Percentiles rank a stretch among this genome's conserved stretches.
Conservation (phyloP, 1,139 yeast species). For the Trichomonascaceae sp. region DNA sequence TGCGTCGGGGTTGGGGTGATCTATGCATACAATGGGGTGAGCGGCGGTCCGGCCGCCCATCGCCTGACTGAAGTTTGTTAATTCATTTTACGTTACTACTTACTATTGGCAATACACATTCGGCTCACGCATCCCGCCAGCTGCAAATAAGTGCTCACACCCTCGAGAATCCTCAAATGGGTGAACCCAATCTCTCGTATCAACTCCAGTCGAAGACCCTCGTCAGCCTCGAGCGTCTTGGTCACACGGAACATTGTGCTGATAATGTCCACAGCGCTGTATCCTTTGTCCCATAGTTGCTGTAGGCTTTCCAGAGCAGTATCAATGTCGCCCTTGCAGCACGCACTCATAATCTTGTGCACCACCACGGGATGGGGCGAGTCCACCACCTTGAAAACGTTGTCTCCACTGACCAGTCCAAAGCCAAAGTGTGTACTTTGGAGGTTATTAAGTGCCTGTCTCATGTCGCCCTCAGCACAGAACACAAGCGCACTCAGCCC, state of each 20-base stretch:
- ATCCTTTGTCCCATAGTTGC: constrained; percentile 77
- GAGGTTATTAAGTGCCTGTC: constrained; percentile 89
- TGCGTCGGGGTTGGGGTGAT: too few species aligned
- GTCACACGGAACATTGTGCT: constrained; percentile 83
- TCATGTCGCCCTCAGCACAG: constrained; percentile 97
- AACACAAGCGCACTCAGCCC: constrained; percentile 91
- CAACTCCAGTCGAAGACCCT: constrained; percentile 55
- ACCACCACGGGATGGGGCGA: constrained; percentile 91
- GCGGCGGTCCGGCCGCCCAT: too few species aligned
- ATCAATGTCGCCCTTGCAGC: constrained; percentile 41
- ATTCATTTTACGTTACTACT: constrained; percentile 4
- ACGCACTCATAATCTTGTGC: constrained; percentile 55
- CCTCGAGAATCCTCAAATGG: constrained; percentile 88
- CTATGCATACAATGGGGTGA: too few species aligned
- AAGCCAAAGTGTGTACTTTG: constrained; percentile 94
- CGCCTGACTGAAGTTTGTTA: too few species aligned
- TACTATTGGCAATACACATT: too few species aligned
- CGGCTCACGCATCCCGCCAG: constrained; percentile 73
- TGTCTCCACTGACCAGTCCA: constrained; percentile 76
- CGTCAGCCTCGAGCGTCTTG: constrained; percentile 58
- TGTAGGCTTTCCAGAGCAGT: constrained; percentile 55
- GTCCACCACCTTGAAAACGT: constrained; percentile 91
- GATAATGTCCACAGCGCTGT: constrained; percentile 85
- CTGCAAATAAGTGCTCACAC: constrained; percentile 79
- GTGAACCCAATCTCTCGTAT: constrained; percentile 79